Evolutionary conservation across 2,329 filamentous ascomycete genomes (phyloP).

Genomic region (Colletotrichum cereale): DNA sequence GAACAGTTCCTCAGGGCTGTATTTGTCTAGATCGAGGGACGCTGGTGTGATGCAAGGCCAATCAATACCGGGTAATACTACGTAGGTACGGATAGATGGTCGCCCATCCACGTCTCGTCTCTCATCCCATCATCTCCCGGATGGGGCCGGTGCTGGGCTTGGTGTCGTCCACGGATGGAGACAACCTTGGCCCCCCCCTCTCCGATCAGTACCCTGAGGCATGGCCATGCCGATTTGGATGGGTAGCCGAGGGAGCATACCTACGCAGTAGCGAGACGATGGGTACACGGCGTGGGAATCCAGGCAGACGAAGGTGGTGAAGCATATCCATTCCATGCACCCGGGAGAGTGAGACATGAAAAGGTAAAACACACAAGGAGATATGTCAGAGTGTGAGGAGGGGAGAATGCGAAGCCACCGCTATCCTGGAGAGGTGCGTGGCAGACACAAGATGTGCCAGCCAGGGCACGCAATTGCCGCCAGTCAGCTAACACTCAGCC

Average conservation of each 20-base stretch:
- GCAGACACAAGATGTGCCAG: constrained; percentile 21
- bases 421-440: constrained; percentile 16
- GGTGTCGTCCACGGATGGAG: constrained; percentile 24
- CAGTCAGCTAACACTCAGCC: constrained; percentile 22
- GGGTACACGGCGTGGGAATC: constrained; percentile 18
- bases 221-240: constrained; percentile 7
- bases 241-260: constrained; percentile 9
- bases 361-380: constrained; percentile 16
- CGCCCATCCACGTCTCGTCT: constrained; percentile 25
- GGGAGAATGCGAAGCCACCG: constrained; percentile 22
- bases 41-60: not conserved
- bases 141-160: constrained; percentile 33
- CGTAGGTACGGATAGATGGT: too few species aligned
- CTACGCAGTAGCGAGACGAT: not conserved
- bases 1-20: constrained; percentile 9
- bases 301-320: constrained; percentile 29
- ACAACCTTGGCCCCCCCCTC: constrained; percentile 14
- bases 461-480: constrained; percentile 10
- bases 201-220: constrained; percentile 1
- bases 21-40: not conserved
- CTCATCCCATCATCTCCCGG: constrained; percentile 38
- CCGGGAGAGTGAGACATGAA: constrained; percentile 23
- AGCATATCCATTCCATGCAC: constrained; percentile 26
- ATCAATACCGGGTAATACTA: not conserved
- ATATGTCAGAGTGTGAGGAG: not conserved